A percentile compares a stretch with the other conserved stretches of the same genome.
These are phyloP conservation scores for Ilyonectria robusta DNA, from an alignment of 2,329 filamentous ascomycete genomes.

Conservation along the genomic window DNA sequence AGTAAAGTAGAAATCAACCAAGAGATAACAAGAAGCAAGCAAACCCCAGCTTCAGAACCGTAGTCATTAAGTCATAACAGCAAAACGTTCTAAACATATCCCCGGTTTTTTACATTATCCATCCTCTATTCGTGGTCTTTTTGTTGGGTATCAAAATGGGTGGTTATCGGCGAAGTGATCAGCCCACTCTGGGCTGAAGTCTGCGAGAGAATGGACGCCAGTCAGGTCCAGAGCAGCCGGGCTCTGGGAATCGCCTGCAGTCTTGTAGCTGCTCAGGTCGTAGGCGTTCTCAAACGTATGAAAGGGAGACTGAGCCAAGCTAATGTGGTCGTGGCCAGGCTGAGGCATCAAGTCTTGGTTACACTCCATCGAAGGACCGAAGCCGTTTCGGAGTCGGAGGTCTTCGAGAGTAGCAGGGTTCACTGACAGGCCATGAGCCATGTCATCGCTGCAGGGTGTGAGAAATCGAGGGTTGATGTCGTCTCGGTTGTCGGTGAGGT, in stretches of 20 bases:
- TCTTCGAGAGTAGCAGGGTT: conserved; percentile 50
- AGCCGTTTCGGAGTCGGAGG: conserved; percentile 45
- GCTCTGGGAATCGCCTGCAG: conserved; percentile 49
- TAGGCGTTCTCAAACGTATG: conserved; percentile 59
- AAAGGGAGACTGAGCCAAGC: conserved; percentile 54
- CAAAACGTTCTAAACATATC: conserved; percentile 43
- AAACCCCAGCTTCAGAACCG: conserved; percentile 29
- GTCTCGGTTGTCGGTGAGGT: conserved; percentile 53
- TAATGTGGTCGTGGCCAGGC: conserved; percentile 46
- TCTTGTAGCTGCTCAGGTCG: conserved; percentile 55
- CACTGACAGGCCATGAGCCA: conserved; percentile 46
- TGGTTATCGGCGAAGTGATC: conserved; percentile 50
- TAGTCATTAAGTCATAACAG: conserved; percentile 51
- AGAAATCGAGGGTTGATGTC: conserved; percentile 60
- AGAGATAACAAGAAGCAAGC: conserved; percentile 25
- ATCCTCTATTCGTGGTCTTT: conserved; percentile 40
- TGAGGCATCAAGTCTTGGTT: conserved; percentile 48
- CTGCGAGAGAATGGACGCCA: conserved; percentile 45
- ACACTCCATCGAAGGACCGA: conserved; percentile 47
- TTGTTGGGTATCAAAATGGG: conserved; percentile 50
- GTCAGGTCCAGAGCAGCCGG: conserved; percentile 43
- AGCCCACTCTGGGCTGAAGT: conserved; percentile 50
- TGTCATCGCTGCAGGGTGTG: conserved; percentile 70
- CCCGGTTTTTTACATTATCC: conserved; percentile 46
- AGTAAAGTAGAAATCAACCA: conserved; percentile 14